Percentiles rank a stretch among this genome's conserved stretches.
Conservation (phyloP, 2,329 filamentous ascomycete species). For the Colletotrichum aenigma region DNA sequence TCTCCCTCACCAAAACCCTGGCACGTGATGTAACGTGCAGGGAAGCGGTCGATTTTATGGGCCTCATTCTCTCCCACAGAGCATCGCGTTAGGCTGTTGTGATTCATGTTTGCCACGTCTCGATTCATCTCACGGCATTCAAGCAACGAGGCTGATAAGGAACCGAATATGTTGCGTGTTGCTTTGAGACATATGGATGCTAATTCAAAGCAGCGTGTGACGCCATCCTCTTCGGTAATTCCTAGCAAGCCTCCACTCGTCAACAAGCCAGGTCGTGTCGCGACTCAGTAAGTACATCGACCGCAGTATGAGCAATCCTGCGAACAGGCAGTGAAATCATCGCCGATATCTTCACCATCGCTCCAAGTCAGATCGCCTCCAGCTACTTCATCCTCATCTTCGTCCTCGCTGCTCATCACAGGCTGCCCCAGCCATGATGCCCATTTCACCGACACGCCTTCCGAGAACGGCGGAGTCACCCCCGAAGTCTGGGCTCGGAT, state of each 20-base stretch:
- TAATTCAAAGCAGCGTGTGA: background rate
- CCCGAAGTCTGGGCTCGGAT: background rate
- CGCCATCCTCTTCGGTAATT: background rate
- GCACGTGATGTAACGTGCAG: background rate
- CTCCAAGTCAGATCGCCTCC: background rate
- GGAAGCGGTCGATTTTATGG: too few relatives aligned
- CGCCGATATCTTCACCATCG: background rate
- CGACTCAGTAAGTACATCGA: constrained; percentile 11
- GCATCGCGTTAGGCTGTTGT: background rate
- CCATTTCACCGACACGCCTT: background rate
- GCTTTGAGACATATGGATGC: background rate
- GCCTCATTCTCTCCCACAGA: background rate
- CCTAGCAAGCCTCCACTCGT: background rate
- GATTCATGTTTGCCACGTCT: background rate
- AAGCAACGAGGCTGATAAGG: background rate
- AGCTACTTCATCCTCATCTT: background rate
- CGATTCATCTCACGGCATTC: background rate
- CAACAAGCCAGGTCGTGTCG: background rate
- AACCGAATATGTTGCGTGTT: background rate
- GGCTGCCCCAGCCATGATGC: background rate
- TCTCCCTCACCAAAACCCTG: background rate
- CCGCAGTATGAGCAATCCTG: constrained; percentile 19
- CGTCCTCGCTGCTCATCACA: background rate
- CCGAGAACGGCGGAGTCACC: background rate
- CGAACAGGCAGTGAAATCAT: constrained; percentile 18